A percentile compares a stretch with the other conserved stretches of the same genome.
Evolutionary conservation across 1,139 yeast genomes (phyloP).

Genomic region (Hansenula anomala): DNA sequence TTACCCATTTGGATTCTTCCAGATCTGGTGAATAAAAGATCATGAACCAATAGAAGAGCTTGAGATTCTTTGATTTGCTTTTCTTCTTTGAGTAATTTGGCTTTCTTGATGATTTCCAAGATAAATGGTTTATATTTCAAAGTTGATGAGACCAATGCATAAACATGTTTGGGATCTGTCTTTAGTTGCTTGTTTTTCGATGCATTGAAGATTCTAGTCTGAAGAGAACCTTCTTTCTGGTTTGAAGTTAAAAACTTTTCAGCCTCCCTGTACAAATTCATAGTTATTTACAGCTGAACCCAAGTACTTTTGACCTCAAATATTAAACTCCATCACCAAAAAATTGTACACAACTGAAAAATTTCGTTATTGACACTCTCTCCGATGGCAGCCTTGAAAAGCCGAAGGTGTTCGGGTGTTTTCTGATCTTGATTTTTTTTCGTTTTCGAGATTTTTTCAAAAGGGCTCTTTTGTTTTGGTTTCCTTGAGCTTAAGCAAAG

Average conservation of each 20-base stretch:
- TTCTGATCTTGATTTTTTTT: no score
- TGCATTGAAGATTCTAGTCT: constrained; percentile 60
- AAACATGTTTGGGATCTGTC: constrained; percentile 74
- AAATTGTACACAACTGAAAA: no score
- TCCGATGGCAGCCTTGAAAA: neutral
- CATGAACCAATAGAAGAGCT: constrained; percentile 70
- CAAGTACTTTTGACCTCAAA: no score
- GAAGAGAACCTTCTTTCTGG: constrained; percentile 48
- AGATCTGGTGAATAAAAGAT: constrained; percentile 65
- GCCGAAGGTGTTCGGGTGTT: constrained; percentile 1
- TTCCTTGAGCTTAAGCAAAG: no score
- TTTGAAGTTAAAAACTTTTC: constrained; percentile 18
- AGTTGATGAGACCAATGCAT: constrained; percentile 77
- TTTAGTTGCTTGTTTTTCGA: constrained; percentile 40
- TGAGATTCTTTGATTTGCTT: constrained; percentile 38
- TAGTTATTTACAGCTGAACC: no score
- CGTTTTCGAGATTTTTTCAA: no score
- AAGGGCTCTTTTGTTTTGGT: no score
- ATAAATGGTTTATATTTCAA: constrained; percentile 64
- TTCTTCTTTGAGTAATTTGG: constrained; percentile 51
- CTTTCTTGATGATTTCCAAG: constrained; percentile 54
- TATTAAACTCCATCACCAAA: no score
- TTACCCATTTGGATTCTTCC: constrained; percentile 90
- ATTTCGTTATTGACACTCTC: no score
- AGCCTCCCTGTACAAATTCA: constrained; percentile 21